Base-by-base conservation (phyloP, 208 protist species). In the Trypanosoma cruzi region DNA sequence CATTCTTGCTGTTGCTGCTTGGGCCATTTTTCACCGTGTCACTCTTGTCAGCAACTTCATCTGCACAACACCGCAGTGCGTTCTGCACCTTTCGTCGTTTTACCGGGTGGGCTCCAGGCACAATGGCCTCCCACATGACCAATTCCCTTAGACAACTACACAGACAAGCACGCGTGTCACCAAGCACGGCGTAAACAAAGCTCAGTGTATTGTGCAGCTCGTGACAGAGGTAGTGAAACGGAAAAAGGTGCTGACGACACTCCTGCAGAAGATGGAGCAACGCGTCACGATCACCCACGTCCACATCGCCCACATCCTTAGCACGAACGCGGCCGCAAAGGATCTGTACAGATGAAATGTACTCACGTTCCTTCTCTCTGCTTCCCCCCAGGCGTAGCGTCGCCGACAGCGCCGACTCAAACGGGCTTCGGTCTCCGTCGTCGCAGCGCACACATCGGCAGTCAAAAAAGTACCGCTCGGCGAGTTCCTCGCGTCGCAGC, bases 1-100 rank as follows among this genome's bases (percentile, higher is more conserved):
- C 53, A 57, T 34, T 13, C n/a, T 57, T 18, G 28, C 29, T 36
- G 28, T 10, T 6, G 26, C 22, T 26, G 22, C n/a, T 11, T 22
- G 11, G 4, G 54, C 6, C 68, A 66, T n/a, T 61, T 6, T 28
- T 52, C 32, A 20, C 40, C 24, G 16, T 52, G 24, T 60, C 46
- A 22, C n/a, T n/a, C n/a, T 42, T 48, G 24, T n/a, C 49, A 20
- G 14, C 40, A 42, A 36, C n/a, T 11, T 68, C 16, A 0, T 54
- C 59, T 26, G 71, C 68, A 20, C 70, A 44, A 42, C 88, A 93
- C 22, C 71, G 68, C 24, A 92, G 57, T 2, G 82, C 75, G 55
- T 96, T 96, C 13, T 66, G 56, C 18, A 96, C n/a, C 58, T 96
- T 96, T 71, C 92, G 67, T 57, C 72, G 73, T 75, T 96, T 96